Evolutionary conservation across 257 asterid species (phyloP), one percentile per base, ranked within the genome.

Genomic region (Ligustrum vulgare): DNA sequence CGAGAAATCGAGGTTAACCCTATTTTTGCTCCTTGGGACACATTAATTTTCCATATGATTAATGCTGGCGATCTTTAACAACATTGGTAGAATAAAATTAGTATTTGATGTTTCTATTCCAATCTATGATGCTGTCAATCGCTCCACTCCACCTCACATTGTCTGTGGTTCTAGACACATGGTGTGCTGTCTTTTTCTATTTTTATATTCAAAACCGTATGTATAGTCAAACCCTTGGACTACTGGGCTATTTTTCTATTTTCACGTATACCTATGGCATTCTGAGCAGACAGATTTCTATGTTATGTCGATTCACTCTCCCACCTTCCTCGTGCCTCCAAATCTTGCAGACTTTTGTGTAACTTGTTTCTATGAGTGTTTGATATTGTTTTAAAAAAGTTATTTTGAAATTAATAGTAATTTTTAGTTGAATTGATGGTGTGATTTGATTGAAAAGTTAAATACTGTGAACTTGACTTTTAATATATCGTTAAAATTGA

Each of bases 41-140:
- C 90, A 87, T 88, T 90, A 89, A 88, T 85, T 60, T 80, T 83
- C 81, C 92, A 72, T 84, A 87, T 86, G 89, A 83, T 43, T 72
- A 74, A 69, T 75, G 80, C 84, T 85, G 49, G 49, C 16, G 12
- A 41, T 41, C 45, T 39, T 11, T 4, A 63, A 77, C 56, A 79
- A 34, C 85, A 33, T 80, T 9, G 96, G 80, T 77, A 62, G 31
- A 51, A 74, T 77, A 81, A 87, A 86, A 86, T 81, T 22, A 67
- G 65, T 68, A 80, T 84, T 78, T 90, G 90, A 87, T 86, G 96
- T 84, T 87, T 91, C 95, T 89, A 90, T 91, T 86, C 97, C 94
- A 78, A 85, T 85, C 88, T 84, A 82, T 81, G 88, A 84, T 87
- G 75, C 81, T 85, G 84, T 78, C 87, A 76, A 77, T 82, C 79